A percentile compares a stretch with the other conserved stretches of the same genome.
These are phyloP conservation scores for Neurospora sp. DNA, from an alignment of 495 filamentous ascomycete genomes.

Conservation along the genomic window DNA sequence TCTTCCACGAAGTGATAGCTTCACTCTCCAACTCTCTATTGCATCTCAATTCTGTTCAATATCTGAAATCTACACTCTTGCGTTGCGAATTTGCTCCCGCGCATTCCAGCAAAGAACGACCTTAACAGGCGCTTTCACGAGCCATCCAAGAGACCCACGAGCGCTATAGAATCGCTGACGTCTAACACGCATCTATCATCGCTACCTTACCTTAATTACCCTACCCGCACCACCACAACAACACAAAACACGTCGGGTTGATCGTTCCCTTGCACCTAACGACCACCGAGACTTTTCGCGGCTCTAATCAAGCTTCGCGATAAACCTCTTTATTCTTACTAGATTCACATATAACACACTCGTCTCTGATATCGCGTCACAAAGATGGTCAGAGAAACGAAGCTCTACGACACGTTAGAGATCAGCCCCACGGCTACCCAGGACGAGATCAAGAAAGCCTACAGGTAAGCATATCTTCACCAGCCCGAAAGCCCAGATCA, in stretches of 20 bases:
- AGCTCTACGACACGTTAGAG: constrained; percentile 69
- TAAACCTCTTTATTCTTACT: not conserved
- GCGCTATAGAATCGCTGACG: not conserved
- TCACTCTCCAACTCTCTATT: not conserved
- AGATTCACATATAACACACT: not conserved
- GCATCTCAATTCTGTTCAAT: not conserved
- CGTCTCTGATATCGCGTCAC: not conserved
- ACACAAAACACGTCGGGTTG: not conserved
- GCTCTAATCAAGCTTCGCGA: not conserved
- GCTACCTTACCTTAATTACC: not conserved
- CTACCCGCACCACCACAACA: not conserved
- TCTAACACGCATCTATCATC: not conserved
- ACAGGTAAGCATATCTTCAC: constrained; percentile 49
- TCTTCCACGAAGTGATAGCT: not conserved
- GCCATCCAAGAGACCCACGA: not conserved
- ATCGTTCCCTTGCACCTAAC: not conserved
- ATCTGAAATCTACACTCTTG: not conserved
- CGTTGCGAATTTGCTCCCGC: not conserved
- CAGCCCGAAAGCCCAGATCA: not conserved
- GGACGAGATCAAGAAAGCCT: constrained; percentile 97
- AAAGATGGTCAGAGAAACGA: constrained; percentile 79
- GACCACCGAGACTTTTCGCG: not conserved
- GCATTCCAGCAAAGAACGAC: not conserved
- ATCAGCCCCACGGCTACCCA: constrained; percentile 70
- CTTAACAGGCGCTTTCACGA: not conserved